Base-by-base conservation (phyloP, 2,329 filamentous ascomycete genomes). In the Monosporascus sp. region DNA sequence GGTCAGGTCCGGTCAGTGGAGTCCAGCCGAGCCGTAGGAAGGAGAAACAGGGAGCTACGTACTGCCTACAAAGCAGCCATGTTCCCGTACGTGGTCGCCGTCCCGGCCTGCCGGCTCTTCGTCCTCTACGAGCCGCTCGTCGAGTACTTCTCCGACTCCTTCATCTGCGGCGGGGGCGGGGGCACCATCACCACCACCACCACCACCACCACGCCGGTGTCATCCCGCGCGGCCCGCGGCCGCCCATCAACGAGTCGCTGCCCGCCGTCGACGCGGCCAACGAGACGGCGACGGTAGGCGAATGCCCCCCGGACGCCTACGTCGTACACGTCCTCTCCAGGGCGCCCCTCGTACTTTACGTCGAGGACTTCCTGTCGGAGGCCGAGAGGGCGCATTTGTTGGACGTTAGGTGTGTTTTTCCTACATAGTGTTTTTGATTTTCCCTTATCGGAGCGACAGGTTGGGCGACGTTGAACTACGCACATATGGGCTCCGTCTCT, bases 311-410 rank as follows among this genome's bases (percentile, higher is more conserved):
- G 1, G 72, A 79, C 53, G 57, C 68, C 2, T 79, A 80, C 61
- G 66, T 68, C 1, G 71, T 77, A 43, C 75, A 78, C 52, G 69
- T 82, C 24, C 63, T 77, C 52, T 78, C 71, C 45, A 71, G 74
- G 51, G 74, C 75, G 52, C 79, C 80, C 20, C 62, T 82, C 38
- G 76, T 82, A 2, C 60, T 82, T 4, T 82, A 82, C 55, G 66
- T 82, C 14, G 77, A 81, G 65, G 69, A 73, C 18, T 82, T 82
- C 58, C 57, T 82, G 50, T 72, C 68, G 15, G 55, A 58, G 8
- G 65, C 65, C 4, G 79, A 82, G 62, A 70, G 73, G 48, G 55
- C 58, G 35, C 75, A 80, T 58, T 62, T 82, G 20, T 65, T 81
- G 2, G 72, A 78, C 17, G 75, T 80, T 43, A 80, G 78, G 79